A percentile compares a stretch with the other conserved stretches of the same genome.
phyloP scores from a whole-genome alignment of 2,329 filamentous ascomycete genomes.

The Colletotrichum chlorophyti region DNA sequence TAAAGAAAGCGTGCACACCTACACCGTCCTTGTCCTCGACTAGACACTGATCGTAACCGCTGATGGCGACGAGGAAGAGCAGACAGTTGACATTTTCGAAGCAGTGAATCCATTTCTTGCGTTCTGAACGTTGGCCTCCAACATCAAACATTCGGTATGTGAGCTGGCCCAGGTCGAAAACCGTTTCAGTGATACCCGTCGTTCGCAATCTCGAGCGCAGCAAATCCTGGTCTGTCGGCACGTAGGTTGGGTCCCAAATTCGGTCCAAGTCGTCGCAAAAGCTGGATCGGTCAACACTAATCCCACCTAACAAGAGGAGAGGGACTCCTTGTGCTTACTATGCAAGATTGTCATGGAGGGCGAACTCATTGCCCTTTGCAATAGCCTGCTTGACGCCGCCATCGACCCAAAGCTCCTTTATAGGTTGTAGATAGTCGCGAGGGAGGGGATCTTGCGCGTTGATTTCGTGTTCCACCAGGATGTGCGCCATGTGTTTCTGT shows the following conservation, averaged over 20 bases:
- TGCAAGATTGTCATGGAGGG: constrained; percentile 91
- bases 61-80: constrained; percentile 92
- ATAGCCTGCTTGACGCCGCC: constrained; percentile 86
- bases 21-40: constrained; percentile 97
- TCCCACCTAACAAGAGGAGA: neutral
- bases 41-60: constrained; percentile 94
- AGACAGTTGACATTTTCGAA: constrained; percentile 94
- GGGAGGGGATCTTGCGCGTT: constrained; percentile 83
- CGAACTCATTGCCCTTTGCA: constrained; percentile 93
- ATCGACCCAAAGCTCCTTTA: constrained; percentile 86
- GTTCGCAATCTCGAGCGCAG: constrained; percentile 88
- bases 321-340: constrained; percentile 68
- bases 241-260: constrained; percentile 77
- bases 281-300: constrained; percentile 53
- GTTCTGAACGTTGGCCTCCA: constrained; percentile 88
- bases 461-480: constrained; percentile 83
- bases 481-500: constrained; percentile 78
- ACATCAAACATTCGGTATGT: constrained; percentile 98
- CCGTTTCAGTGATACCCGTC: constrained; percentile 93
- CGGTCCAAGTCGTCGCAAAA: constrained; percentile 84
- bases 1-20: constrained; percentile 46
- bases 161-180: constrained; percentile 89
- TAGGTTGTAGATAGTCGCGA: constrained; percentile 76
- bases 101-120: constrained; percentile 97
- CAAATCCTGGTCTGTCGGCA: constrained; percentile 94